Percentiles rank a stretch among this genome's conserved stretches.
Conservation (phyloP, 2,329 filamentous ascomycete genomes). For the Annulohypoxylon truncatum region DNA sequence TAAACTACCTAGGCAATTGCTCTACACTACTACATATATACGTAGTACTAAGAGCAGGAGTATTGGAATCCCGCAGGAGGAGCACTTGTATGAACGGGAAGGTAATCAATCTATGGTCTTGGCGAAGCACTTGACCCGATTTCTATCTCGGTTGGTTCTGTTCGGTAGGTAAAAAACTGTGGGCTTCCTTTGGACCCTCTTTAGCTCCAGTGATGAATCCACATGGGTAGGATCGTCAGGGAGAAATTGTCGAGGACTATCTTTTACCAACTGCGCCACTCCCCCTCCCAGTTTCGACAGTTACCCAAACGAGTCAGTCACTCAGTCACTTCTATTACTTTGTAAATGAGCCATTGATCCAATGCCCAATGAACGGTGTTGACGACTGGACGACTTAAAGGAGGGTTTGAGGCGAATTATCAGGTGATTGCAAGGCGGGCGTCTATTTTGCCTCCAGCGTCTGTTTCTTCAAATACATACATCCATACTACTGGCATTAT, state of each 20-base stretch:
- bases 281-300: conserved; percentile 4
- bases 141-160: conserved; percentile 35
- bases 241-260: conserved; percentile 29
- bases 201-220: conserved; percentile 15
- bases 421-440: conserved; percentile 19
- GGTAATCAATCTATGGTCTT: conserved; percentile 23
- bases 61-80: conserved; percentile 3
- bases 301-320: conserved; percentile 30
- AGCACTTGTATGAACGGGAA: conserved; percentile 7
- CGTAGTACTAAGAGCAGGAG: neutral
- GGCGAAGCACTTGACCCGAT: conserved; percentile 37
- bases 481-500: too few species aligned
- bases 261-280: conserved; percentile 28
- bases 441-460: conserved; percentile 29
- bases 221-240: conserved; percentile 37
- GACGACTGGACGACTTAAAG: neutral
- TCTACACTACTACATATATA: neutral
- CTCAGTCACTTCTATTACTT: conserved; percentile 6
- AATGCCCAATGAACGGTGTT: conserved; percentile 19
- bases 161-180: conserved; percentile 24
- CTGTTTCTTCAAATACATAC: conserved; percentile 7
- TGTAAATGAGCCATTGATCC: conserved; percentile 15
- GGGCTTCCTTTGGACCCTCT: conserved; percentile 12
- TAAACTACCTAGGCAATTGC: neutral
- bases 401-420: conserved; percentile 5